phyloP scores from a whole-genome alignment of 352 stramenopile species.

The Globisporangium lucens region DNA sequence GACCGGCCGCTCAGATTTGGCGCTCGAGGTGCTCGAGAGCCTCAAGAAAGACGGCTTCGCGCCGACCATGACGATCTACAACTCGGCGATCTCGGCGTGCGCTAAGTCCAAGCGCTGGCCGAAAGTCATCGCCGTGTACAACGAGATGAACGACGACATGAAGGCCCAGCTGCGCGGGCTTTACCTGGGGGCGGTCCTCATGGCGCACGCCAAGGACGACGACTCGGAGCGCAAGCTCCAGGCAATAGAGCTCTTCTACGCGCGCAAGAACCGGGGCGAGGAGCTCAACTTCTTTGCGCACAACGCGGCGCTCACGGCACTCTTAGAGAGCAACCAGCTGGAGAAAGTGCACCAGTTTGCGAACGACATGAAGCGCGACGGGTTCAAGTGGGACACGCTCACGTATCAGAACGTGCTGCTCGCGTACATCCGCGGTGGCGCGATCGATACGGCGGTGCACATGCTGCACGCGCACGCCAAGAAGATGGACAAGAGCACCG shows the following conservation, averaged over 20 bases:
- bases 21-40: slow-evolving; percentile 53
- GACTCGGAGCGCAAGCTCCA: slow-evolving; percentile 27
- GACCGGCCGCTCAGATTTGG: slow-evolving; percentile 67
- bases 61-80: slow-evolving; percentile 70
- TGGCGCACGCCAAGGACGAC: slow-evolving; percentile 65
- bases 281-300: slow-evolving; percentile 69
- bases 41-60: slow-evolving; percentile 50
- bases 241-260: slow-evolving; percentile 58
- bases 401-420: slow-evolving; percentile 67
- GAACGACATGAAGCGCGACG: slow-evolving; percentile 54
- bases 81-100: slow-evolving; percentile 76
- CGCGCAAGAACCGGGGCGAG: slow-evolving; percentile 30
- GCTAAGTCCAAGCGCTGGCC: slow-evolving; percentile 75
- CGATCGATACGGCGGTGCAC: slow-evolving; percentile 58
- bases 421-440: slow-evolving; percentile 55
- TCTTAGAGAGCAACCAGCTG: slow-evolving; percentile 55
- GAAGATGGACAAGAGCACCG: slow-evolving; percentile 64
- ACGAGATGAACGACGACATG: slow-evolving; percentile 45
- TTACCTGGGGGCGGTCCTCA: slow-evolving; percentile 71
- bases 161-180: slow-evolving; percentile 35
- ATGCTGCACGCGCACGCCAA: slow-evolving; percentile 70
- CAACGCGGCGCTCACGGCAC: slow-evolving; percentile 58
- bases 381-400: slow-evolving; percentile 63
- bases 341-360: slow-evolving; percentile 54
- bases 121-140: slow-evolving; percentile 59